phyloP scores from a whole-genome alignment of 176 grass and related monocot genomes.

The Typha latifolia region DNA sequence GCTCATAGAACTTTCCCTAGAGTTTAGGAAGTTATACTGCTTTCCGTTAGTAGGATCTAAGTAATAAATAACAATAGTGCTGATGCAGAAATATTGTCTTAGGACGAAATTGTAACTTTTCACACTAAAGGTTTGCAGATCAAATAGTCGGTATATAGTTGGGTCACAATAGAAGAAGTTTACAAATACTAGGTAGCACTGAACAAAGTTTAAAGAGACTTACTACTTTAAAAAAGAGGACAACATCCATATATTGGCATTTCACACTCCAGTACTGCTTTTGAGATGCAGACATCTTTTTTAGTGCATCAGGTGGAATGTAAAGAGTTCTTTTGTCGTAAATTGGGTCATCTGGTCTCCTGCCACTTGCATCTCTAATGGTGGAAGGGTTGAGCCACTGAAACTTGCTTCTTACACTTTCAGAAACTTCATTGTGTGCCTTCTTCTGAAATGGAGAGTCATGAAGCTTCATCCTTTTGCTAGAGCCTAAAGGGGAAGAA shows the following conservation, averaged over 20 bases:
- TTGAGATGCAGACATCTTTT: constrained; percentile 89
- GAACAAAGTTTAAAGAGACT: constrained; percentile 12
- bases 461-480: constrained; percentile 49
- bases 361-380: constrained; percentile 82
- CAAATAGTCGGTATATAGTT: constrained; percentile 8
- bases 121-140: background rate
- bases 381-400: constrained; percentile 63
- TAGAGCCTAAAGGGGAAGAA: constrained; percentile 32
- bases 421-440: constrained; percentile 23
- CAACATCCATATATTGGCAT: constrained; percentile 82
- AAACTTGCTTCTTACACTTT: constrained; percentile 69
- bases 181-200: background rate
- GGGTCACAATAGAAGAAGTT: constrained; percentile 4
- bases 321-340: constrained; percentile 81
- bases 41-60: background rate
- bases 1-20: constrained; percentile 94
- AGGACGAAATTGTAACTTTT: background rate
- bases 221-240: constrained; percentile 99
- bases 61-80: background rate
- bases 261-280: constrained; percentile 97
- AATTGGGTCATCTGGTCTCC: constrained; percentile 45
- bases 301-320: constrained; percentile 80
- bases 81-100: background rate
- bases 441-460: constrained; percentile 20
- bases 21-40: constrained; percentile 7